These are phyloP conservation scores for Furculomyces boomerangus DNA, from an alignment of 371 early-diverging fungal genomes.

Conservation along the genomic window DNA sequence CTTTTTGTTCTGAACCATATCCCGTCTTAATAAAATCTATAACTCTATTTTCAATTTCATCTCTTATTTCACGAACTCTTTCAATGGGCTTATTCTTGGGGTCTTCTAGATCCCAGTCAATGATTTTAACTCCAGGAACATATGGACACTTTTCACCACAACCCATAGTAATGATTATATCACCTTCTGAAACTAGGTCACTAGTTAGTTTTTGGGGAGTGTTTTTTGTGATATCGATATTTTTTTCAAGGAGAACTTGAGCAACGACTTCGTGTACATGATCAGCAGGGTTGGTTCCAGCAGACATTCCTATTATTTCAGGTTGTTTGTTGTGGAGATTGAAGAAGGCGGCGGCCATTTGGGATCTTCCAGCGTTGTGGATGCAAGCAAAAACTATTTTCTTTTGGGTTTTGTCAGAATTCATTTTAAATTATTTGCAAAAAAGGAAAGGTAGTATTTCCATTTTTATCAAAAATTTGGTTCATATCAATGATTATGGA, in stretches of 20 bases:
- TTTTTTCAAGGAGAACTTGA: constrained; percentile 9
- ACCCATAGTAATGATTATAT: constrained; percentile 10
- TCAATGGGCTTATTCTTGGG: constrained; percentile 13
- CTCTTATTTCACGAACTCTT: constrained; percentile 13
- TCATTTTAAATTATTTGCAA: not conserved
- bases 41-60: constrained; percentile 9
- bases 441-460: no score
- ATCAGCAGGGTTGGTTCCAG: constrained; percentile 16
- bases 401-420: not conserved
- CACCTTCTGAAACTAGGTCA: constrained; percentile 2
- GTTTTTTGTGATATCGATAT: constrained; percentile 9
- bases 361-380: constrained; percentile 15
- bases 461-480: no score
- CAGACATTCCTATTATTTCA: constrained; percentile 8
- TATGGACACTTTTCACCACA: constrained; percentile 21
- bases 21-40: constrained; percentile 1
- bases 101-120: constrained; percentile 15
- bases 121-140: constrained; percentile 17
- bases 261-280: constrained; percentile 10
- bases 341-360: constrained; percentile 18
- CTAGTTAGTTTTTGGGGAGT: constrained; percentile 14
- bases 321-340: constrained; percentile 9
- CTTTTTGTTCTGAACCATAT: not conserved
- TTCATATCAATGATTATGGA: no score
- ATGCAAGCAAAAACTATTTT: constrained; percentile 15